phyloP scores from a whole-genome alignment of 2,329 filamentous ascomycete genomes.

The Rhinocladiella mackenziei region DNA sequence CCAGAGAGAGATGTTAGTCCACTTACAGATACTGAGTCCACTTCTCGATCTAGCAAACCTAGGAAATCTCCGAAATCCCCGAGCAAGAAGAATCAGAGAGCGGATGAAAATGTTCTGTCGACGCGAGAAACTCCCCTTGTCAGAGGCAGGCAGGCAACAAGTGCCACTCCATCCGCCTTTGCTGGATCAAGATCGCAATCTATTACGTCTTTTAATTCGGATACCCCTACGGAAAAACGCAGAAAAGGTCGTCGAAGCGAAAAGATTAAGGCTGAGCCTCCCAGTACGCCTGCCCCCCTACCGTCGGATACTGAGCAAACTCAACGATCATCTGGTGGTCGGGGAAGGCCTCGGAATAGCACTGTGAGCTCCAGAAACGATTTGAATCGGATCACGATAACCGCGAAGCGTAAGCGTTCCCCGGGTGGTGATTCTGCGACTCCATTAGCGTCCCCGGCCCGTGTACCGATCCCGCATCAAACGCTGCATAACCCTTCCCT shows the following conservation, averaged over 20 bases:
- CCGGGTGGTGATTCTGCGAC: conserved; percentile 32
- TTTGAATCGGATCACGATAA: conserved; percentile 2
- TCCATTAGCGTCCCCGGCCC: conserved; percentile 17
- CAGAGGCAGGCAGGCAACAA: conserved; percentile 22
- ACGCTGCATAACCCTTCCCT: conserved; percentile 36
- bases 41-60: conserved; percentile 10
- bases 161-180: conserved; percentile 22
- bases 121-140: conserved; percentile 4
- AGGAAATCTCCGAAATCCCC: conserved; percentile 12
- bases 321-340: conserved; percentile 33
- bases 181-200: conserved; percentile 26
- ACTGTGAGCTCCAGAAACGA: conserved; percentile 11
- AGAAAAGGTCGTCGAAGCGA: conserved; percentile 16
- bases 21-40: conserved; percentile 26
- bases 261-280: conserved; percentile 30
- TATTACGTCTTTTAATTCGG: conserved; percentile 26
- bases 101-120: conserved; percentile 5
- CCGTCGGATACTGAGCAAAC: conserved; percentile 36
- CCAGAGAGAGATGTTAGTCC: conserved; percentile 29
- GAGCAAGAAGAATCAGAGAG: conserved; percentile 9
- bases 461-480: conserved; percentile 29
- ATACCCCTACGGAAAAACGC: conserved; percentile 21
- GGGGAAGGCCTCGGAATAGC: conserved; percentile 22
- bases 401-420: conserved; percentile 39
- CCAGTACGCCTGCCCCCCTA: conserved; percentile 36